Evolutionary conservation across 2,329 filamentous ascomycete species (phyloP), one percentile per base, ranked within the genome.

Genomic region (Fusarium albidum): DNA sequence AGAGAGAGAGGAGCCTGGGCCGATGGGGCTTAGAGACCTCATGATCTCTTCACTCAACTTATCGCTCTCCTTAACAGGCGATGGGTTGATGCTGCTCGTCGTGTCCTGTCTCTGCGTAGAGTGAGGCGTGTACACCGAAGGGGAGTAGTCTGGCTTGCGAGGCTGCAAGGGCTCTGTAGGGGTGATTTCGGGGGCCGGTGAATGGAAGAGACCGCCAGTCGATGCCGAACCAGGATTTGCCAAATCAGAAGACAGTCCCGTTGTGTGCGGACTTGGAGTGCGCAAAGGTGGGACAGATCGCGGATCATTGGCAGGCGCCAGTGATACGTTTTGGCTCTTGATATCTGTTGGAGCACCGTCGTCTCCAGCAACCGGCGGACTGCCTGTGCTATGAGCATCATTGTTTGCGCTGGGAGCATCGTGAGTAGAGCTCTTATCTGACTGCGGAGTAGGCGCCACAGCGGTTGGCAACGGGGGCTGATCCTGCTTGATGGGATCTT

Each of bases 41-140:
- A 91, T 85, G 48, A 93, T 93, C 64, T 93, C 90, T 53, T 91
- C 87, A 25, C 86, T 81, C 39, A 93, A 70, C 49, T 83, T 79
- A 60, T 93, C 90, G 64, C 83, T 92, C 65, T 92, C 89, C 60
- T 87, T 84, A 52, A 87, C 77, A 26, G 84, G 80, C 1, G 81
- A 80, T 8, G 79, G 78, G 9, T 79, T 78, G 9, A 74, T 67
- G 1, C 80, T 82, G 64, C 80, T 83, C 40, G 79, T 69, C 1
- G 78, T 80, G 7, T 73, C 68, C 21, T 75, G 72, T 4, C 79
- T 74, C 46, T 76, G 71, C 18, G 81, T 63, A 7, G 69, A 66
- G 15, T 68, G 66, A 12, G 71, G 68, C 25, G 69, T 67, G 42
- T 77, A 72, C 10, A 76, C 72, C 0, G 71, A 68, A 6, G 70